A percentile compares a stretch with the other conserved stretches of the same genome.
These are phyloP conservation scores for Kuraishia piskuri DNA, from an alignment of 805 yeast genomes.

Conservation along the genomic window DNA sequence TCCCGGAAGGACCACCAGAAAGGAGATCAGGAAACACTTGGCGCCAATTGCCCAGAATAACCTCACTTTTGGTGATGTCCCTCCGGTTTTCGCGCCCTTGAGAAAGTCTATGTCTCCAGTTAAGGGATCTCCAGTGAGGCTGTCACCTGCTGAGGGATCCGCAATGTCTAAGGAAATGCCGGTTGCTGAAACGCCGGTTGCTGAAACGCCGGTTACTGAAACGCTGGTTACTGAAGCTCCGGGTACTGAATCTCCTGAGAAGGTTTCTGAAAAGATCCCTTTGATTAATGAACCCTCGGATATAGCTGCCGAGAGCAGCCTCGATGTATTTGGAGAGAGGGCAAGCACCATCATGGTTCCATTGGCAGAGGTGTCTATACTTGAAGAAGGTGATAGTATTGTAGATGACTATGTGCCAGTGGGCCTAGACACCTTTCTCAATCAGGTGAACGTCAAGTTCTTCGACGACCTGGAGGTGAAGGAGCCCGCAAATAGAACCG, in stretches of 20 bases:
- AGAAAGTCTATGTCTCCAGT: background rate
- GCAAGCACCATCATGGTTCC: slow-evolving; percentile 21
- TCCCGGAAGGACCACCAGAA: background rate
- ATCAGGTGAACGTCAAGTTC: slow-evolving; percentile 31
- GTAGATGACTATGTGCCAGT: slow-evolving; percentile 24
- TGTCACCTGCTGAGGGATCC: too few species aligned
- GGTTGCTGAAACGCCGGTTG: too few species aligned
- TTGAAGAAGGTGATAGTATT: slow-evolving; percentile 8
- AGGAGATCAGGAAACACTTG: background rate
- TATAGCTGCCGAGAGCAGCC: too few species aligned
- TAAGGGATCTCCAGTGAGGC: too few species aligned
- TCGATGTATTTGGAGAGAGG: background rate
- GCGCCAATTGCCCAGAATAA: background rate
- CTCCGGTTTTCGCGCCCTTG: too few species aligned
- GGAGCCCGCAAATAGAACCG: slow-evolving; percentile 2
- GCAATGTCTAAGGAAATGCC: too few species aligned
- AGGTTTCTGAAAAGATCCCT: too few species aligned
- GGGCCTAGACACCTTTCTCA: slow-evolving; percentile 28
- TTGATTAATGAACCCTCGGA: too few species aligned
- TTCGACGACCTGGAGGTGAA: slow-evolving; percentile 33
- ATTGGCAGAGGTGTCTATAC: slow-evolving; percentile 14
- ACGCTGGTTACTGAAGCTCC: too few species aligned
- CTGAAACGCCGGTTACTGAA: too few species aligned
- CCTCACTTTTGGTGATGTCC: too few species aligned
- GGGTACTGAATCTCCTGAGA: too few species aligned